Evolutionary conservation across 768 basidiomycete species (phyloP).

Genomic region (Suillus fuscotomentosus): DNA sequence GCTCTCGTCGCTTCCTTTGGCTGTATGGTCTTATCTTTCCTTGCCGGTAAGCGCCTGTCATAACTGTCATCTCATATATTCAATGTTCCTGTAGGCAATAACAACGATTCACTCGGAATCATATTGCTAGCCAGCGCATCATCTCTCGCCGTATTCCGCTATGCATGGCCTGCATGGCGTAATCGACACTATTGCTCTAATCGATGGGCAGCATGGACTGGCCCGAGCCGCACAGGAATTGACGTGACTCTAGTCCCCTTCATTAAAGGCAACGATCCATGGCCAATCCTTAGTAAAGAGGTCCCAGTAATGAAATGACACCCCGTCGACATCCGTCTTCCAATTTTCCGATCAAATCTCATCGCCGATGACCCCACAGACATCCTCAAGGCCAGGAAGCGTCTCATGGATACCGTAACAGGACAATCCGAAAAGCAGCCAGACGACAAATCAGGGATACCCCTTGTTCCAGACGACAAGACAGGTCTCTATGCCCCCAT

Average conservation of each 20-base stretch:
- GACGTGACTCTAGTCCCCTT: not conserved
- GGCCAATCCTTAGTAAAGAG: not conserved
- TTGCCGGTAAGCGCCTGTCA: not conserved
- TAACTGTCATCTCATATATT: not conserved
- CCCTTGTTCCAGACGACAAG: not conserved
- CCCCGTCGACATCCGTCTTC: not conserved
- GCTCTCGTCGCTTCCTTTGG: not conserved
- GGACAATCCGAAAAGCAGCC: not conserved
- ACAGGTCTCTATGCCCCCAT: constrained; percentile 3
- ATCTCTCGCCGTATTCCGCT: not conserved
- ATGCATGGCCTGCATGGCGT: constrained; percentile 3
- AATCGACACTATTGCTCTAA: constrained; percentile 5
- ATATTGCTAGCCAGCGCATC: not conserved
- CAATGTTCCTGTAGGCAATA: not conserved
- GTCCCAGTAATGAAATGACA: not conserved
- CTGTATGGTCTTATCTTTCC: not conserved
- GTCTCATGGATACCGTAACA: not conserved
- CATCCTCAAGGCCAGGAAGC: constrained; percentile 1
- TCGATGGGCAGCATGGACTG: not conserved
- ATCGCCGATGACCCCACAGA: not conserved
- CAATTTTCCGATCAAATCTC: not conserved
- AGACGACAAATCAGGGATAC: not conserved
- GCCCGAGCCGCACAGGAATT: constrained; percentile 2
- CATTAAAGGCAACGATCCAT: not conserved
- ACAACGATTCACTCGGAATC: not conserved